Evolutionary conservation across 306 rosid species (phyloP).

Genomic region (Phaseolus lunatus): DNA sequence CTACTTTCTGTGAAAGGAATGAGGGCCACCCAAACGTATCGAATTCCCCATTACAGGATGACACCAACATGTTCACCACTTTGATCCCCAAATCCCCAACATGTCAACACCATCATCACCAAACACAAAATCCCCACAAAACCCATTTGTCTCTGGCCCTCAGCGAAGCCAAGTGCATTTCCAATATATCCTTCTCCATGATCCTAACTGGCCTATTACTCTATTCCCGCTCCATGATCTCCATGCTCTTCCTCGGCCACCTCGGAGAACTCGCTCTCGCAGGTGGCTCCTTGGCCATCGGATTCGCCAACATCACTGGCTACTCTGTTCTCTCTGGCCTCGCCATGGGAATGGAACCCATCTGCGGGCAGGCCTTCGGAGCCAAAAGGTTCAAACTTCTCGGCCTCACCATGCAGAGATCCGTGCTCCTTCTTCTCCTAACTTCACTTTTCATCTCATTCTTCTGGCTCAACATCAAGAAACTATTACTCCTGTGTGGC

Average conservation of each 20-base stretch:
- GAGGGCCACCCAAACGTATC: slow-evolving; percentile 8
- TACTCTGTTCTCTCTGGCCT: slow-evolving; percentile 58
- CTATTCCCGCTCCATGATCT: slow-evolving; percentile 53
- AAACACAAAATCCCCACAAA: neutral
- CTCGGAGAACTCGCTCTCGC: slow-evolving; percentile 49
- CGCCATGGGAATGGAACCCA: slow-evolving; percentile 58
- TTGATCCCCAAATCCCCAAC: slow-evolving; percentile 36
- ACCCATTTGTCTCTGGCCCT: slow-evolving; percentile 9
- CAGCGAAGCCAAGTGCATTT: slow-evolving; percentile 43
- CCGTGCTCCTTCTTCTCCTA: slow-evolving; percentile 41
- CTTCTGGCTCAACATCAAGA: slow-evolving; percentile 49
- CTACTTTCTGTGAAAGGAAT: slow-evolving; percentile 9
- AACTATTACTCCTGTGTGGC: slow-evolving; percentile 28
- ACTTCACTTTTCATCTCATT: slow-evolving; percentile 34
- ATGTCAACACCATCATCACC: neutral
- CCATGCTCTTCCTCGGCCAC: slow-evolving; percentile 55
- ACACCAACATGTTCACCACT: slow-evolving; percentile 25
- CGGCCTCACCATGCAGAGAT: slow-evolving; percentile 46
- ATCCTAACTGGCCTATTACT: slow-evolving; percentile 36
- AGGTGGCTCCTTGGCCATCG: slow-evolving; percentile 53
- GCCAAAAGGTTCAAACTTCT: slow-evolving; percentile 48
- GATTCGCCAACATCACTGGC: slow-evolving; percentile 51
- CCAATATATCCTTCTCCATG: slow-evolving; percentile 45
- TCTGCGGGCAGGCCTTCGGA: slow-evolving; percentile 53
- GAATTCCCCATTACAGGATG: neutral